These are phyloP conservation scores for Colletotrichum spinosum DNA, from an alignment of 2,329 filamentous ascomycete species.

Conservation along the genomic window DNA sequence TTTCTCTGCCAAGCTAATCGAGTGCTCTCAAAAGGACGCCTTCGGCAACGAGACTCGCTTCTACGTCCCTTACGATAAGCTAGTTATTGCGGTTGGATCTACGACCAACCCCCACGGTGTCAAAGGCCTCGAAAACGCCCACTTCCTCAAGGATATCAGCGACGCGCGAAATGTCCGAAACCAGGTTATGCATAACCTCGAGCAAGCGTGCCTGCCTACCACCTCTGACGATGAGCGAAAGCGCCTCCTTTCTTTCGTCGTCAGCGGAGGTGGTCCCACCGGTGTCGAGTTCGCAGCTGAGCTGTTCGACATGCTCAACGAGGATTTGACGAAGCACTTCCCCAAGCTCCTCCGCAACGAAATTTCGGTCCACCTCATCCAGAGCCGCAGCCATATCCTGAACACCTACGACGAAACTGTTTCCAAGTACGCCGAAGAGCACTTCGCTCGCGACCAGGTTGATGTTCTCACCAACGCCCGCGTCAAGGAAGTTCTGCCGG, in stretches of 20 bases:
- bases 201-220: conserved; percentile 91
- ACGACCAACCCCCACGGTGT: conserved; percentile 96
- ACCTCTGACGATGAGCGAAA: conserved; percentile 88
- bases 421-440: conserved; percentile 90
- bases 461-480: conserved; percentile 93
- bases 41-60: conserved; percentile 82
- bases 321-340: conserved; percentile 87
- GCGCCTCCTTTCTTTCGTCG: conserved; percentile 92
- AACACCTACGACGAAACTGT: conserved; percentile 98
- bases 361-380: conserved; percentile 96
- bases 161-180: conserved; percentile 93
- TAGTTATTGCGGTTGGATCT: conserved; percentile 92
- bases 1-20: conserved; percentile 90
- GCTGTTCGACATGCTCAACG: conserved; percentile 94
- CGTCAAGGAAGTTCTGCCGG: conserved; percentile 86
- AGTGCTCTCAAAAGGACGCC: conserved; percentile 80
- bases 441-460: conserved; percentile 91
- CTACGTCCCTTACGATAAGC: conserved; percentile 97
- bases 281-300: conserved; percentile 98
- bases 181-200: conserved; percentile 87
- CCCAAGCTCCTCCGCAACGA: conserved; percentile 94
- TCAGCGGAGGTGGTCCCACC: conserved; percentile 94
- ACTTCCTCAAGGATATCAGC: conserved; percentile 94
- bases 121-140: conserved; percentile 91
- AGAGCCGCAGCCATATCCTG: conserved; percentile 92